Evolutionary conservation across 2,329 filamentous ascomycete species (phyloP).

Genomic region (Pestalotiopsis sp.): DNA sequence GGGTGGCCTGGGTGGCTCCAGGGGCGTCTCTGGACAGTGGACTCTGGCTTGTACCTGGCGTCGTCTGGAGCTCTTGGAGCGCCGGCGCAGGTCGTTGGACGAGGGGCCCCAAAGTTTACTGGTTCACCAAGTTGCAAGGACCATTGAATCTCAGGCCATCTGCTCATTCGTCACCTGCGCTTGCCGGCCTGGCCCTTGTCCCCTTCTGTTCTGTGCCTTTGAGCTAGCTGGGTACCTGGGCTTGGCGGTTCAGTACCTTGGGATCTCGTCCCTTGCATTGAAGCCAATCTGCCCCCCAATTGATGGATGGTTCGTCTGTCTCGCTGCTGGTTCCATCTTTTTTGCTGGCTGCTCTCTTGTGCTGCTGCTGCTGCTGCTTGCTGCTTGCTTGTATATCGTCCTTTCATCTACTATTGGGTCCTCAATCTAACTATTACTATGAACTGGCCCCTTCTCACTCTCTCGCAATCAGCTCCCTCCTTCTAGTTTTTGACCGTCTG

Average conservation of each 20-base stretch:
- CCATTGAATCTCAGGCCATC: constrained; percentile 3
- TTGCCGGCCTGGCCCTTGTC: constrained; percentile 8
- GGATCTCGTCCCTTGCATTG: constrained; percentile 9
- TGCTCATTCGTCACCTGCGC: constrained; percentile 3
- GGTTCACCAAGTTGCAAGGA: not conserved
- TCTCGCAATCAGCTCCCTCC: not conserved
- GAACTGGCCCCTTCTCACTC: constrained; percentile 6
- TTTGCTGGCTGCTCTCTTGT: not conserved
- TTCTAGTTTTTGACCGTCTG: not conserved
- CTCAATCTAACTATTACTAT: constrained; percentile 11
- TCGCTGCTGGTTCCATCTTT: not conserved
- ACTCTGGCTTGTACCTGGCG: not conserved
- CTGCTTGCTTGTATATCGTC: not conserved
- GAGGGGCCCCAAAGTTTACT: not conserved
- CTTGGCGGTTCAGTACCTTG: not conserved
- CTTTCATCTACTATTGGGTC: not conserved
- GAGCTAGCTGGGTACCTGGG: not conserved
- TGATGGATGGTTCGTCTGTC: not conserved
- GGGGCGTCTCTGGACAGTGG: too few species aligned
- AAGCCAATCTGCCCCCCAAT: not conserved
- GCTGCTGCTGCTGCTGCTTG: not conserved
- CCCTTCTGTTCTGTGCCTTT: not conserved
- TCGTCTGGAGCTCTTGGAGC: not conserved
- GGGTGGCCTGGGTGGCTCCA: not conserved
- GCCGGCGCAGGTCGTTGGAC: not conserved